Conservation (phyloP, 2,329 filamentous ascomycete genomes). For the Mycocentrospora acerina region DNA sequence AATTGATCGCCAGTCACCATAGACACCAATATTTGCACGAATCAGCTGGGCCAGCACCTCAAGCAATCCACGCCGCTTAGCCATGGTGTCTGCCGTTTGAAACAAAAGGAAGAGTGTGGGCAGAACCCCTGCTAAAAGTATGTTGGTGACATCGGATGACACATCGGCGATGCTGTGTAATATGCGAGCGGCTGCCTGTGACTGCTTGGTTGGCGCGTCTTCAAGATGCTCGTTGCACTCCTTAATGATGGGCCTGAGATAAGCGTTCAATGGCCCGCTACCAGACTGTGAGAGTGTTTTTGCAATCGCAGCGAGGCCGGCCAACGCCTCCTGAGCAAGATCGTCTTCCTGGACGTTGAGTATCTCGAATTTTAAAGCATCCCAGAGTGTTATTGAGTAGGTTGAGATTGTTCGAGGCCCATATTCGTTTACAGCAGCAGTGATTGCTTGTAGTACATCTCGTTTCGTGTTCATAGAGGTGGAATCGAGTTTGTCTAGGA, state of each 20-base stretch:
- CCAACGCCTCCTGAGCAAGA: conserved; percentile 60
- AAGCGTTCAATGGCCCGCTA: conserved; percentile 53
- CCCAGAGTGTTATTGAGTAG: conserved; percentile 67
- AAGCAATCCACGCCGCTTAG: conserved; percentile 63
- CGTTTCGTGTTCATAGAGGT: conserved; percentile 69
- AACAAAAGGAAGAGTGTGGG: conserved; percentile 62
- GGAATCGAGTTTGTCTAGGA: conserved; percentile 69
- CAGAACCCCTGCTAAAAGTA: conserved; percentile 58
- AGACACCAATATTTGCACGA: conserved; percentile 58
- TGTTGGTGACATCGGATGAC: conserved; percentile 56
- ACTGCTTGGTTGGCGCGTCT: conserved; percentile 69
- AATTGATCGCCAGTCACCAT: conserved; percentile 56
- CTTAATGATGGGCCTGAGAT: conserved; percentile 62
- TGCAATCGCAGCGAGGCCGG: conserved; percentile 57
- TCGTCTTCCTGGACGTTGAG: conserved; percentile 68
- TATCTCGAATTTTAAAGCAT: conserved; percentile 69
- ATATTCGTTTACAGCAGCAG: conserved; percentile 61
- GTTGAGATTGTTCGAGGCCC: conserved; percentile 60
- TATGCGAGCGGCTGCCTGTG: conserved; percentile 64
- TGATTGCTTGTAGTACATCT: conserved; percentile 65
- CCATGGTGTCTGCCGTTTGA: conserved; percentile 61
- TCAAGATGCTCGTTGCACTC: conserved; percentile 69
- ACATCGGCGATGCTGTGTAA: conserved; percentile 58
- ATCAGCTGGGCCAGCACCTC: conserved; percentile 62
- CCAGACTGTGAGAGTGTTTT: conserved; percentile 54